Evolutionary conservation across 345 rosid genomes (phyloP).

Genomic region (Noccaea bulbosa): DNA sequence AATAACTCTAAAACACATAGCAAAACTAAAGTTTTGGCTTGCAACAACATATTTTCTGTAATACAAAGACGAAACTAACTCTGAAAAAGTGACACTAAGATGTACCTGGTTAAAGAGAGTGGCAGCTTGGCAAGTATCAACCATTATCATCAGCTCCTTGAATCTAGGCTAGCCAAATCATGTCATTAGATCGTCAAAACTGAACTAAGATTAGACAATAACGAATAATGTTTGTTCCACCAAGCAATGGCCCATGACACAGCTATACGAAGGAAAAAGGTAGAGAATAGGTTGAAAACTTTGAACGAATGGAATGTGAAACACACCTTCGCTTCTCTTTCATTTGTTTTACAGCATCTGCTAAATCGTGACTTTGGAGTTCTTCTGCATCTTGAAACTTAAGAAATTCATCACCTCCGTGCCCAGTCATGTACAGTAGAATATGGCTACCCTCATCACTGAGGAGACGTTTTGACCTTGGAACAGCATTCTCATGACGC

Average conservation of each 20-base stretch:
- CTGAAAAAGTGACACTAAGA: slow-evolving; percentile 16
- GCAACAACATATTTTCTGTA: not conserved
- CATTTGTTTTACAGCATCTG: slow-evolving; percentile 99
- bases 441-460: slow-evolving; percentile 99
- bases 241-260: slow-evolving; percentile 7
- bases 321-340: slow-evolving; percentile 88
- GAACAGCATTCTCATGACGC: slow-evolving; percentile 88
- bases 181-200: slow-evolving; percentile 36
- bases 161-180: slow-evolving; percentile 57
- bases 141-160: slow-evolving; percentile 97
- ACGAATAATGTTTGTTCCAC: slow-evolving; percentile 4
- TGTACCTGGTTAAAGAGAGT: slow-evolving; percentile 93
- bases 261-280: slow-evolving; percentile 9
- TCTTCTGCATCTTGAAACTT: slow-evolving; percentile 98
- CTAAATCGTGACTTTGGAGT: slow-evolving; percentile 98
- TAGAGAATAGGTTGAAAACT: not conserved
- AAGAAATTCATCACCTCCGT: slow-evolving; percentile 95
- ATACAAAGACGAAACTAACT: not conserved
- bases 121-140: slow-evolving; percentile 99
- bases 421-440: slow-evolving; percentile 97
- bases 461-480: slow-evolving; percentile 96
- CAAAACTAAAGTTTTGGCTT: slow-evolving; percentile 1
- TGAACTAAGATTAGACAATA: slow-evolving; percentile 5
- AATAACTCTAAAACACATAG: slow-evolving; percentile 26
- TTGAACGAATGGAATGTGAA: not conserved